Evolutionary conservation across 768 basidiomycete species (phyloP), one percentile per base, ranked within the genome.

Genomic region (Paxillus involutus): DNA sequence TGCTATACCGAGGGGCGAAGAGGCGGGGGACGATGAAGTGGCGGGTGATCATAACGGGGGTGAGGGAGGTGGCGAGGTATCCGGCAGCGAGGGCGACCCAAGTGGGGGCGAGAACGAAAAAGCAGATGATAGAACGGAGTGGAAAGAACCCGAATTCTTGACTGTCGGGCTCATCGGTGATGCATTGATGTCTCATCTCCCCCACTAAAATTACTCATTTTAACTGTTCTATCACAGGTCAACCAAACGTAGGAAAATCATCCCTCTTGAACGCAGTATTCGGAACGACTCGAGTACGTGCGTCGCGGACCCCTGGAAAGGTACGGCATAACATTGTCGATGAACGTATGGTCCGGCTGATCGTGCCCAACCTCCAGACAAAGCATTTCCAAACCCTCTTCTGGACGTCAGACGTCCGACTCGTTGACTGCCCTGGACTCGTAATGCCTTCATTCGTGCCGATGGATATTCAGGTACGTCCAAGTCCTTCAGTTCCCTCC

Each of bases 171-270:
- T 94, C 44, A 88, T 95, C 52, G 93, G 91, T 82, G 63, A 24
- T n/a, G n/a, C n/a, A n/a, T n/a, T n/a, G n/a, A n/a, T 9, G 2
- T 44, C 17, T 30, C 54, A 14, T 21, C 17, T 70, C 53, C 12
- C 39, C 46, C 12, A 46, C 30, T 26, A 1, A 26, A 7, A 19
- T 21, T 33, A 24, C 33, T 47, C 30, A 29, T 12, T 13, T 10
- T 24, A 35, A 29, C 32, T 49, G 36, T 36, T 26, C 36, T 46
- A 17, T 50, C 1, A 8, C 19, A 88, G 92, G 94, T 35, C 93
- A 96, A 65, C 95, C 95, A 13, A 98, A 98, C 67, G 94, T 96
- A 39, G 96, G 96, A 10, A 98, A 98, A 69, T 94, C 91, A 1
- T 93, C 91, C 0, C 73, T 97, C 5, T 72, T 98, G 49, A 98